Base-by-base conservation (phyloP, 75 land plant genomes). In the Ceratopteris richardii region DNA sequence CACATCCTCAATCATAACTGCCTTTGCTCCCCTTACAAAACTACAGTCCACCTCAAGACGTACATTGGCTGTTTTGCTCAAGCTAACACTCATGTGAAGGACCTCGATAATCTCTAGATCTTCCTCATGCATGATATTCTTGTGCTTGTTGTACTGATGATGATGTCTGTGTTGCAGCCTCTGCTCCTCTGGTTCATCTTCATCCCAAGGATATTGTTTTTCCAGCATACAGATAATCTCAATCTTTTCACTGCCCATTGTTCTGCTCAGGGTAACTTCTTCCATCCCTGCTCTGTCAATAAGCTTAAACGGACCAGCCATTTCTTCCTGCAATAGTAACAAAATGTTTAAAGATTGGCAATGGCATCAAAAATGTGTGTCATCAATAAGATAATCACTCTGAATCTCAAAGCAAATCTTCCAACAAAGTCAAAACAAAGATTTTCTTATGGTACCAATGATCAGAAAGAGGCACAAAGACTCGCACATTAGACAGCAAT, bases 181-280 rank as follows among this genome's bases (percentile, higher is more conserved):
- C 19, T 41, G 52, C n/a, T 66, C 70, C 11, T 66, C 74, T 36
- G 54, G 42, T 4, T 25, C 44, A 20, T 33, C 66, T 29, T 33
- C 37, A 33, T 33, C 37, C 37, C 9, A 3, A 33, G 57, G 41
- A 53, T 69, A 52, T 41, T 51, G 66, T 62, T 56, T 51, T 26
- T 52, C 70, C 51, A 64, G 26, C 16, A 23, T 54, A 31, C 60
- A 56, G 36, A 64, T 43, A 2, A 73, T 27, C 18, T 62, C 51
- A 26, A 73, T 66, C 36, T 73, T 64, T 40, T 73, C 76, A 11
- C 58, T 30, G 41, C 66, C 66, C 24, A 59, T 60, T 16, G 70
- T 28, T 23, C 76, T 59, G 28, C 51, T 62, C 47, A 73, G 30
- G 0, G 36, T 53, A 29, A 73, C 70, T 39, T 73, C 76, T 51